Evolutionary conservation across 2,329 filamentous ascomycete genomes (phyloP).

Genomic region (Ascochyta pisi): DNA sequence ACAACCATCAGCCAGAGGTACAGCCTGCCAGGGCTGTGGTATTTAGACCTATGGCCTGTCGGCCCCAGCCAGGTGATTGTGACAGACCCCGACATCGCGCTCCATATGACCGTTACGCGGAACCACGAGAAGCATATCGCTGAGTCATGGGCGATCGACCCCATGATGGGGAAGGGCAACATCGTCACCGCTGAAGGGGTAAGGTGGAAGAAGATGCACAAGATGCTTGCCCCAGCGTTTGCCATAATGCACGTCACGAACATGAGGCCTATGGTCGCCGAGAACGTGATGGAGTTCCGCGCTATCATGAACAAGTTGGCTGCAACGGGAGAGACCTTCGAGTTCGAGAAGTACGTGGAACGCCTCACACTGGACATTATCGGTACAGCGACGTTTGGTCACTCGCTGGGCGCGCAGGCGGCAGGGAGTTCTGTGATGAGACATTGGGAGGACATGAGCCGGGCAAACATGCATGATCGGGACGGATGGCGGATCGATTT

Average conservation of each 20-base stretch:
- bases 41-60: constrained; percentile 56
- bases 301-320: constrained; percentile 30
- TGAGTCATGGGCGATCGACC: constrained; percentile 27
- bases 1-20: constrained; percentile 47
- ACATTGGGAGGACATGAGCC: constrained; percentile 29
- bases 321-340: constrained; percentile 30
- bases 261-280: constrained; percentile 39
- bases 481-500: constrained; percentile 28
- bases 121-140: constrained; percentile 43
- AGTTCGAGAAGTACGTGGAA: constrained; percentile 30
- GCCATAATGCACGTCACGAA: constrained; percentile 38
- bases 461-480: constrained; percentile 16
- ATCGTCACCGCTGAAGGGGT: constrained; percentile 42
- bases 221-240: constrained; percentile 49
- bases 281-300: constrained; percentile 43
- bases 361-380: constrained; percentile 41
- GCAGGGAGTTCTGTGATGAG: constrained; percentile 27
- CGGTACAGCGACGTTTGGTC: constrained; percentile 32
- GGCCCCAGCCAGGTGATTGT: constrained; percentile 41
- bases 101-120: constrained; percentile 47
- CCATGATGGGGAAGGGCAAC: constrained; percentile 37
- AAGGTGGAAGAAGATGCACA: constrained; percentile 45
- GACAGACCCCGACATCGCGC: constrained; percentile 48
- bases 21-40: constrained; percentile 49
- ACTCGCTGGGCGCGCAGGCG: constrained; percentile 33